Base-by-base conservation (phyloP, 257 asterid genomes). In the Solanum megistacrolobum region DNA sequence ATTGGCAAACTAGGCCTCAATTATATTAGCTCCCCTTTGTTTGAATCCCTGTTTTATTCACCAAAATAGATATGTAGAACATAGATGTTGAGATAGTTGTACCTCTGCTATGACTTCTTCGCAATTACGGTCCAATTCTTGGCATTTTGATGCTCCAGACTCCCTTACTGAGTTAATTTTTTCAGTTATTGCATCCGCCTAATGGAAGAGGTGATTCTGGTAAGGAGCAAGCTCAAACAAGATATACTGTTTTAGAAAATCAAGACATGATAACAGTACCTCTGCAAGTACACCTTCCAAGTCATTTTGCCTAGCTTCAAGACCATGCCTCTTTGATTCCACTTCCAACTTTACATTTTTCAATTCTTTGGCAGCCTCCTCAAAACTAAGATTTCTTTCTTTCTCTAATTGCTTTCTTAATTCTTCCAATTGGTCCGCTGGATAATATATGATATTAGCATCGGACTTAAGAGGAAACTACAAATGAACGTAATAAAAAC, bases 51-150 rank as follows among this genome's bases (percentile, higher is more conserved):
- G 10, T 55, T 14, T 69, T 20, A 58, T 3, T 39, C 71, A 46
- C 32, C 18, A 72, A 74, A 27, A 88, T 60, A 68, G 32, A 66
- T 36, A 65, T 25, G 60, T 6, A 41, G 12, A 35, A 41, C 74
- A 14, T 29, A 39, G 84, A 71, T 10, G 41, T 34, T 3, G 20
- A 21, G 73, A 58, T 66, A 39, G 16, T 16, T 41, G 66, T 91
- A 95, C 99, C 98, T 92, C 94, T 8, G 88, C 88, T 87, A 88
- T 83, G 66, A 96, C 93, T 91, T 94, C 95, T 92, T 95, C 96
- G 87, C 90, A 89, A 90, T 93, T 93, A 74, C 65, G 87, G 88
- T 65, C 27, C 55, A 95, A 85, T 91, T 93, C 90, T 62, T 88
- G 93, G 89, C 92, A 90, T 90, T 90, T 93, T 83, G 95, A 93